A percentile compares a stretch with the other conserved stretches of the same genome.
Conservation (phyloP, 1,284 basidiomycete genomes). For the Schizophyllum commune region DNA sequence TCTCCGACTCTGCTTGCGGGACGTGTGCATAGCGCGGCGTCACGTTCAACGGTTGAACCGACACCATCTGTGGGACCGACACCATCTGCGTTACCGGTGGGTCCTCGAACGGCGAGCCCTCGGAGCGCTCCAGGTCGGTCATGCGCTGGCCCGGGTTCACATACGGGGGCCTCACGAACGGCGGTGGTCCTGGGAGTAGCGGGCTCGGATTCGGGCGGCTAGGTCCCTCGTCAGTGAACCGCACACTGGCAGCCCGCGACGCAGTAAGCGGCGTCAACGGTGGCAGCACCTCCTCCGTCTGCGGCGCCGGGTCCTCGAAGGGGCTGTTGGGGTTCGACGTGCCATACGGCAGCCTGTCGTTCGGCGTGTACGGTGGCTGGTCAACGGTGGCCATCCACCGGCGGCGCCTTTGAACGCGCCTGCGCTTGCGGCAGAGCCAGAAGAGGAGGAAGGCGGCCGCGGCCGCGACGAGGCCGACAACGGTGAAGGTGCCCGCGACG, state of each 20-base stretch:
- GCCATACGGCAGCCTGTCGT: neutral
- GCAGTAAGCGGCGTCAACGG: slow-evolving; percentile 22
- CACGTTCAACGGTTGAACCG: slow-evolving; percentile 7
- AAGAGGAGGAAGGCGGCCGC: slow-evolving; percentile 7
- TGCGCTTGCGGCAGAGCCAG: slow-evolving; percentile 8
- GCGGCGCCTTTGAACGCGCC: slow-evolving; percentile 1
- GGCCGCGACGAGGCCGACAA: slow-evolving; percentile 26
- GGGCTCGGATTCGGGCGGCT: slow-evolving; percentile 1
- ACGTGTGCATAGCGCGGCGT: slow-evolving; percentile 1
- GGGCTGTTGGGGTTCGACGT: neutral
- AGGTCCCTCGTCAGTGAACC: neutral
- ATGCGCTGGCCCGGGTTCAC: neutral
- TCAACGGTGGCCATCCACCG: slow-evolving; percentile 3
- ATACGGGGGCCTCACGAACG: neutral
- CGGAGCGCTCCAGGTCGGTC: neutral
- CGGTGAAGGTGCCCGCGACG: slow-evolving; percentile 50
- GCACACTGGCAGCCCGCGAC: neutral
- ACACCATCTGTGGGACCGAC: slow-evolving; percentile 2
- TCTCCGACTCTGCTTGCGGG: slow-evolving; percentile 4
- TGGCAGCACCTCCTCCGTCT: slow-evolving; percentile 12
- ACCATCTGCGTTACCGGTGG: slow-evolving; percentile 14
- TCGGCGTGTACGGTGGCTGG: neutral
- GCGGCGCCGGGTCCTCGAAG: neutral
- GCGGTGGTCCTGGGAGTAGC: too few species aligned
- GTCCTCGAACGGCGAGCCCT: neutral